Percentiles rank a stretch among this genome's conserved stretches.
Conservation (phyloP, 2,329 filamentous ascomycete genomes). For the Fusarium solani-melongenae region DNA sequence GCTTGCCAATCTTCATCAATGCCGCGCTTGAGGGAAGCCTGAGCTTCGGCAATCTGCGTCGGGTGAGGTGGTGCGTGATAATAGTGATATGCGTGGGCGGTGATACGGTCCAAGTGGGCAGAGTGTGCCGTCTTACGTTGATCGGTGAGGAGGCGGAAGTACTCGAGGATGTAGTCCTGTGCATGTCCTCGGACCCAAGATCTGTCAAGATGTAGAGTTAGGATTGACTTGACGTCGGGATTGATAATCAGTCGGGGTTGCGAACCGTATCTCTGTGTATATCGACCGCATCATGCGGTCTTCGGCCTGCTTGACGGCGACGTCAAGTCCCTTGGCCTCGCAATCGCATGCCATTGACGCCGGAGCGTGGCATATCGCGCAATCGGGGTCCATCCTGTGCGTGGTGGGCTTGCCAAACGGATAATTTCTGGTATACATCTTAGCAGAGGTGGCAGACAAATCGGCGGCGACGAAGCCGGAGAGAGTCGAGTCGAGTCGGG, state of each 20-base stretch:
- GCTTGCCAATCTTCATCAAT: slow-evolving; percentile 84
- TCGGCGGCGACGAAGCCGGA: slow-evolving; percentile 25
- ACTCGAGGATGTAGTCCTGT: slow-evolving; percentile 75
- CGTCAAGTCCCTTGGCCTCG: slow-evolving; percentile 72
- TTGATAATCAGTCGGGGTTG: slow-evolving; percentile 6
- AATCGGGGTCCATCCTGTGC: slow-evolving; percentile 76
- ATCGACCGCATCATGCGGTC: slow-evolving; percentile 71
- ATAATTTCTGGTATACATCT: slow-evolving; percentile 64
- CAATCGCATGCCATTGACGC: slow-evolving; percentile 71
- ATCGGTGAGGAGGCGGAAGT: slow-evolving; percentile 71
- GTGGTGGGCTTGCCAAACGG: slow-evolving; percentile 58
- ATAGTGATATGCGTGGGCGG: slow-evolving; percentile 65
- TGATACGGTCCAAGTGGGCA: slow-evolving; percentile 66
- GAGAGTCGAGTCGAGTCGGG: slow-evolving; percentile 19
- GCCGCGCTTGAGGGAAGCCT: slow-evolving; percentile 74
- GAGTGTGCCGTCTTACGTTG: slow-evolving; percentile 69
- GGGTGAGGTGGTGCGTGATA: slow-evolving; percentile 69
- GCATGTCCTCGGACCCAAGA: slow-evolving; percentile 73
- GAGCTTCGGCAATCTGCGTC: slow-evolving; percentile 71
- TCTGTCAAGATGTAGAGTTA: slow-evolving; percentile 51
- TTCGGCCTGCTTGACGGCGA: slow-evolving; percentile 72
- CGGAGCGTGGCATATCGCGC: slow-evolving; percentile 73
- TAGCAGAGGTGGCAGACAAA: slow-evolving; percentile 49
- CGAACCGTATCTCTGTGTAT: slow-evolving; percentile 73
- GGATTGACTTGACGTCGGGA: neutral